Conservation (phyloP, 2,329 filamentous ascomycete genomes). For the Verticillium zaregamsianum region DNA sequence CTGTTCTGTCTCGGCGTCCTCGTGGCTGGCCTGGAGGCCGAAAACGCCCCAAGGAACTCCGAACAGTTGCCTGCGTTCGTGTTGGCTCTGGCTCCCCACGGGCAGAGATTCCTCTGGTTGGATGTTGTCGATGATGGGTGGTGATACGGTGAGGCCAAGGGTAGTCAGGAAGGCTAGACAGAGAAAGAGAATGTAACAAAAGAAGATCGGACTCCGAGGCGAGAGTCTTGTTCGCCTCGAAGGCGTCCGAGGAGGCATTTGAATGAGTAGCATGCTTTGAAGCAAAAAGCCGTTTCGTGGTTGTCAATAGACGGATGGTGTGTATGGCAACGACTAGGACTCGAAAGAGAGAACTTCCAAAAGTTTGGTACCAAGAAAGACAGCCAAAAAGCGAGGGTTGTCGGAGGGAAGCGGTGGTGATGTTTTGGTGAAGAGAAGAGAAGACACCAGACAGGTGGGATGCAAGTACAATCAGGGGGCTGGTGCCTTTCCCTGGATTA, state of each 20-base stretch:
- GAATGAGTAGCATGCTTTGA: background rate
- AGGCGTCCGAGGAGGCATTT: background rate
- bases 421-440: slow-evolving; percentile 4
- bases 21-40: background rate
- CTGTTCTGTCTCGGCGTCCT: background rate
- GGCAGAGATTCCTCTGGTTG: background rate
- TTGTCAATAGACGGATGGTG: background rate
- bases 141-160: background rate
- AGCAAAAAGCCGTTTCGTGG: background rate
- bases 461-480: background rate
- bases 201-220: background rate
- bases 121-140: background rate
- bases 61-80: slow-evolving; percentile 5
- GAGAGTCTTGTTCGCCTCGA: background rate
- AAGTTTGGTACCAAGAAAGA: slow-evolving; percentile 10
- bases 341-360: slow-evolving; percentile 7
- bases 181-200: background rate
- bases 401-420: background rate
- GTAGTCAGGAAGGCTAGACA: background rate
- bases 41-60: slow-evolving; percentile 7
- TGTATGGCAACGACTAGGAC: slow-evolving; percentile 3
- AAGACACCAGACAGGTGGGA: background rate
- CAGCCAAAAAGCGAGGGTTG: slow-evolving; percentile 12
- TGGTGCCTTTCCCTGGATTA: too few species aligned
- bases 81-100: background rate